These are phyloP conservation scores for Mallotus japonicus DNA, from an alignment of 441 rosid genomes.

Conservation along the genomic window DNA sequence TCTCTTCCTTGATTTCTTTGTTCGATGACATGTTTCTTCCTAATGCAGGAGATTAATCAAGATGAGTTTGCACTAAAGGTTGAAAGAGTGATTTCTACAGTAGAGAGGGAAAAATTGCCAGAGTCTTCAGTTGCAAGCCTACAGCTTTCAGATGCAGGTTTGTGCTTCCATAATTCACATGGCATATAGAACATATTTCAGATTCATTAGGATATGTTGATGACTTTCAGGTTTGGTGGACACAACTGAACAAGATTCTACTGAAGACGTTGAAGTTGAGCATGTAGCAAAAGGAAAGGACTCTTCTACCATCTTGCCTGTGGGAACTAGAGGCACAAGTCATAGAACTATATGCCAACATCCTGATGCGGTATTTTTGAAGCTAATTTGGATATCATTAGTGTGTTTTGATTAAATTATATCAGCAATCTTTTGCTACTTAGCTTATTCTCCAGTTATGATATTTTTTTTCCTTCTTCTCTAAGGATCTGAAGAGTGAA, in stretches of 20 bases:
- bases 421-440: background rate
- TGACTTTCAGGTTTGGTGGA: background rate
- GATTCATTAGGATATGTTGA: background rate
- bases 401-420: too few species aligned
- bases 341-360: background rate
- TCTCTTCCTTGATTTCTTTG: too few species aligned
- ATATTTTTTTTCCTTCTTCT: background rate
- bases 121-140: too few species aligned
- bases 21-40: too few species aligned
- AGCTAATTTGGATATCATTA: background rate
- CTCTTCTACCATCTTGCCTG: background rate
- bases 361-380: slow-evolving; percentile 6
- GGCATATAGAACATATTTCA: too few species aligned
- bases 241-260: background rate
- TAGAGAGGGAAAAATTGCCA: too few species aligned
- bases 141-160: too few species aligned
- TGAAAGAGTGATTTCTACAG: too few species aligned
- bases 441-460: background rate
- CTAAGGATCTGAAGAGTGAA: background rate
- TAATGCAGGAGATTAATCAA: too few species aligned
- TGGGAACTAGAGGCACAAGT: too few species aligned
- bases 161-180: too few species aligned
- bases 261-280: slow-evolving; percentile 1
- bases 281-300: background rate
- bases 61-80: too few species aligned